Evolutionary conservation across 768 basidiomycete genomes (phyloP).

Genomic region (Agrocybe praecox): DNA sequence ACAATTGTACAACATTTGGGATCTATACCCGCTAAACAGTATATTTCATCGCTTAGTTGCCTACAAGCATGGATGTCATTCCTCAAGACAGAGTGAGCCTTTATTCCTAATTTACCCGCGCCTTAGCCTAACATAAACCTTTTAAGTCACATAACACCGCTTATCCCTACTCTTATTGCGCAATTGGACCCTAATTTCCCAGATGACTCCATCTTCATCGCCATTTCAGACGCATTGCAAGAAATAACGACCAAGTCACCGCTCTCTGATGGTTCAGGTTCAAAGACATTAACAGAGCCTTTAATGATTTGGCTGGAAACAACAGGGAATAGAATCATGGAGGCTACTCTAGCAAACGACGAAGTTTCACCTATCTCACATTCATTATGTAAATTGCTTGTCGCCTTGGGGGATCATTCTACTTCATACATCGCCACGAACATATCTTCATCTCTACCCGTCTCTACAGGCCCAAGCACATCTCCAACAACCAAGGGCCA

Average conservation of each 20-base stretch:
- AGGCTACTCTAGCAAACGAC: constrained; percentile 36
- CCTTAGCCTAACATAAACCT: constrained; percentile 1
- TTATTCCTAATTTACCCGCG: background rate
- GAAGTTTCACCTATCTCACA: constrained; percentile 60
- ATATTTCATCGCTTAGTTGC: constrained; percentile 75
- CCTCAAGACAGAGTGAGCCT: constrained; percentile 65
- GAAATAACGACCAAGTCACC: constrained; percentile 79
- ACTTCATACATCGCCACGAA: constrained; percentile 73
- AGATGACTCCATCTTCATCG: constrained; percentile 57
- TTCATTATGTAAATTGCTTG: constrained; percentile 79
- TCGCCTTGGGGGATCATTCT: constrained; percentile 86
- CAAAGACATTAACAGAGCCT: constrained; percentile 79
- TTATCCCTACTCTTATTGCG: constrained; percentile 67
- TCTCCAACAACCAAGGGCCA: constrained; percentile 43
- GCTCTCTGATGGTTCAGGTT: constrained; percentile 69
- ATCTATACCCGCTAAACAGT: constrained; percentile 42
- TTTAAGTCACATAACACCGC: constrained; percentile 66
- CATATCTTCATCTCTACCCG: constrained; percentile 50
- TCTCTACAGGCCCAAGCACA: constrained; percentile 28
- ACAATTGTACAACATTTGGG: constrained; percentile 49
- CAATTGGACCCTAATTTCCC: constrained; percentile 57
- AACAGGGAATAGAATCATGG: constrained; percentile 50
- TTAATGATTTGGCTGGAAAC: constrained; percentile 77
- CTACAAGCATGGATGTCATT: constrained; percentile 82
- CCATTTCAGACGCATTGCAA: constrained; percentile 71